Evolutionary conservation across 371 early-diverging fungal species (phyloP).

Genomic region (Mucor sp.): DNA sequence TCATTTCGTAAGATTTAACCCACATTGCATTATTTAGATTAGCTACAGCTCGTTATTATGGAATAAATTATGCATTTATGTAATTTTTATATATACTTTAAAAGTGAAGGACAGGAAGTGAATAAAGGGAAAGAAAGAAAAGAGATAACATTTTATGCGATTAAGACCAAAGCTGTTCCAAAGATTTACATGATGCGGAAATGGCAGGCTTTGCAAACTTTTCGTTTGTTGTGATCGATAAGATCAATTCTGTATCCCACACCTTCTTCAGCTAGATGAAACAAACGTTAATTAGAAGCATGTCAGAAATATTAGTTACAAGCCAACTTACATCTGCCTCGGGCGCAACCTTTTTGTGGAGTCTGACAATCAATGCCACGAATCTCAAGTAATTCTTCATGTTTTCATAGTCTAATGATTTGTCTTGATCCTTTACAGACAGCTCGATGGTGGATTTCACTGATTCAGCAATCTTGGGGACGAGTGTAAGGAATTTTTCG

Average conservation of each 20-base stretch:
- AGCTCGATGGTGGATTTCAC: constrained; percentile 25
- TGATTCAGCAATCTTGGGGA: constrained; percentile 31
- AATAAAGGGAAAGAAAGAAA: neutral
- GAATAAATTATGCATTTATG: constrained; percentile 3
- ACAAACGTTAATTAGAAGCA: neutral
- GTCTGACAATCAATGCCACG: constrained; percentile 24
- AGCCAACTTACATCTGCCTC: constrained; percentile 29
- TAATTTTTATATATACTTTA: constrained; percentile 5
- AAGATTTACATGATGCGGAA: constrained; percentile 21
- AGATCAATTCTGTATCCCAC: constrained; percentile 32
- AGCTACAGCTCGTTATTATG: too few species aligned
- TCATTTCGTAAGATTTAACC: too few species aligned
- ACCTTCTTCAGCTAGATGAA: constrained; percentile 22
- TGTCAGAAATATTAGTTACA: neutral
- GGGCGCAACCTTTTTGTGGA: constrained; percentile 31
- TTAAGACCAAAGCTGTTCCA: constrained; percentile 20
- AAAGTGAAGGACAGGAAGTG: neutral
- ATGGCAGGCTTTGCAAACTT: constrained; percentile 30
- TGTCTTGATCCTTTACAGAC: constrained; percentile 20
- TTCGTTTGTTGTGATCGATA: constrained; percentile 18
- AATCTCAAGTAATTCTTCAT: constrained; percentile 36
- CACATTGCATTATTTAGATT: too few species aligned
- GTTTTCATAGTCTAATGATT: constrained; percentile 26
- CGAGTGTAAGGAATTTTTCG: constrained; percentile 23
- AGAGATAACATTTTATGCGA: neutral